Percentiles rank a stretch among this genome's conserved stretches.
Conservation (phyloP, 2,329 filamentous ascomycete genomes). For the Truncatella angustata region DNA sequence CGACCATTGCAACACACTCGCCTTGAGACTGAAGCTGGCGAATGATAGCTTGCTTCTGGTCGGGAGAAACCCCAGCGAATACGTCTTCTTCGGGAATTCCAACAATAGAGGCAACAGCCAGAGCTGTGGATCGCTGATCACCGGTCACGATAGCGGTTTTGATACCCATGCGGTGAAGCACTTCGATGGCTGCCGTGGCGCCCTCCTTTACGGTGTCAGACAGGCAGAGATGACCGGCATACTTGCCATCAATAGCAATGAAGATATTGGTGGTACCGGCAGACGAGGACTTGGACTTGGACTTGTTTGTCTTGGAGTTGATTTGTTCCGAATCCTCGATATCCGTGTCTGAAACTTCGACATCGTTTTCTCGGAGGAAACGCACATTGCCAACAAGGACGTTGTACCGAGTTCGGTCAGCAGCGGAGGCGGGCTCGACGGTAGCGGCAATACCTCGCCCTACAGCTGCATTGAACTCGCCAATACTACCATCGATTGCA, state of each 20-base stretch:
- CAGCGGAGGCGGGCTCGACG: conserved; percentile 71
- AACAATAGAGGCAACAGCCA: conserved; percentile 78
- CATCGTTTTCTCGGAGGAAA: conserved; percentile 70
- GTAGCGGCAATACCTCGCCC: conserved; percentile 81
- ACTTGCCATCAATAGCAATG: conserved; percentile 78
- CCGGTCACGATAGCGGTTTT: conserved; percentile 91
- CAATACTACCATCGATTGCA: conserved; percentile 77
- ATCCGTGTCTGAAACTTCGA: conserved; percentile 63
- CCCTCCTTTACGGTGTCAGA: conserved; percentile 90
- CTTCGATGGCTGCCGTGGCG: conserved; percentile 75
- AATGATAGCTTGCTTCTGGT: conserved; percentile 87
- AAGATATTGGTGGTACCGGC: conserved; percentile 89
- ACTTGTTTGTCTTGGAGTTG: conserved; percentile 43
- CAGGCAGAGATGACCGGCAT: conserved; percentile 79
- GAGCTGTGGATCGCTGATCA: conserved; percentile 80
- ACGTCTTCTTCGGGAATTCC: conserved; percentile 77
- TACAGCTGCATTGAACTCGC: conserved; percentile 79
- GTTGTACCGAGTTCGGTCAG: conserved; percentile 69
- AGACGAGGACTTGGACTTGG: conserved; percentile 34
- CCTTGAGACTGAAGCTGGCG: conserved; percentile 71
- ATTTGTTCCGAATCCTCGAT: conserved; percentile 62
- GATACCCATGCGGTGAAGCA: conserved; percentile 81
- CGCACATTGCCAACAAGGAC: conserved; percentile 81
- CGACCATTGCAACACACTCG: conserved; percentile 90
- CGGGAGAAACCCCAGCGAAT: conserved; percentile 82